Evolutionary conservation across 495 filamentous ascomycete genomes (phyloP).

Genomic region (Jackrogersella multiformis): DNA sequence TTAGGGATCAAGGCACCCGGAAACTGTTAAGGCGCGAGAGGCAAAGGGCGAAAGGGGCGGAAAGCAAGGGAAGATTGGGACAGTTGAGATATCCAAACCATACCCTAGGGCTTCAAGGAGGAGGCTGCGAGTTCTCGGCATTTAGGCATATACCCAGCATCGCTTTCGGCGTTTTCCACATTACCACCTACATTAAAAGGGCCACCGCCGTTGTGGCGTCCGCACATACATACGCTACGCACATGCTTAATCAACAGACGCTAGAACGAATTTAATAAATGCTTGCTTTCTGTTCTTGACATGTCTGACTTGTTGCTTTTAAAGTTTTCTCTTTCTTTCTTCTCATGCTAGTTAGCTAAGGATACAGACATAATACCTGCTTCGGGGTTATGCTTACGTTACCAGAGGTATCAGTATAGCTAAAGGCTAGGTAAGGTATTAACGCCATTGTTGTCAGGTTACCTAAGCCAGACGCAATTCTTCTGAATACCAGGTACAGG

Average conservation of each 20-base stretch:
- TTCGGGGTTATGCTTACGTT: too few species aligned
- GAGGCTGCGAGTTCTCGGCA: slow-evolving; percentile 15
- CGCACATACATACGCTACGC: slow-evolving; percentile 11
- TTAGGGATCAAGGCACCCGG: slow-evolving; percentile 1
- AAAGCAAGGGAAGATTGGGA: slow-evolving; percentile 4
- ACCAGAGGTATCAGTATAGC: too few species aligned
- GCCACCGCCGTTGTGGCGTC: slow-evolving; percentile 1
- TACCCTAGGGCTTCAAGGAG: slow-evolving; percentile 5
- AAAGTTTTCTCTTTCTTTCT: neutral
- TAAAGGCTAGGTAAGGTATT: too few species aligned
- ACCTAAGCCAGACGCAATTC: too few species aligned
- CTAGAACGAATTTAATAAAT: slow-evolving; percentile 5
- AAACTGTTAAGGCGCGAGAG: neutral
- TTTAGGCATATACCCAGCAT: slow-evolving; percentile 36
- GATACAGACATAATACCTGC: too few species aligned
- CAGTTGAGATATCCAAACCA: slow-evolving; percentile 6
- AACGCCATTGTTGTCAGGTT: too few species aligned
- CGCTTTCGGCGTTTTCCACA: slow-evolving; percentile 29
- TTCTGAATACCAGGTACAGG: too few species aligned
- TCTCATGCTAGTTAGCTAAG: too few species aligned
- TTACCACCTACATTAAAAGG: slow-evolving; percentile 2
- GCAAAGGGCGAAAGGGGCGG: too few species aligned
- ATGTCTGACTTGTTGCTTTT: neutral
- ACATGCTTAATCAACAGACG: neutral
- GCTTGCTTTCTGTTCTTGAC: neutral